Evolutionary conservation across 1,284 basidiomycete genomes (phyloP).

Genomic region (Violaceomyces palustris): DNA sequence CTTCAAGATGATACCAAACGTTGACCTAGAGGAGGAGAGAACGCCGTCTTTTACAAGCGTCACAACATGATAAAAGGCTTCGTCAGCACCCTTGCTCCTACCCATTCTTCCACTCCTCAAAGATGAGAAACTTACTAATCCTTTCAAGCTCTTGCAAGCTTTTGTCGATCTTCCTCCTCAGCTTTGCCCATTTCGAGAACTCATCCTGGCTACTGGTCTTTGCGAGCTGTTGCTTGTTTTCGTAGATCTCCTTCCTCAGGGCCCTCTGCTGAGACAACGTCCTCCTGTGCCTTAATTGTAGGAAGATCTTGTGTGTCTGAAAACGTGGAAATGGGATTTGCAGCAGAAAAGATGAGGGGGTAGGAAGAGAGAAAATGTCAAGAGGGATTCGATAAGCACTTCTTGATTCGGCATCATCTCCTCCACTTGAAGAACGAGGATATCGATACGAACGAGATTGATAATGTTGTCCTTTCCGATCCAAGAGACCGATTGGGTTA

Average conservation of each 20-base stretch:
- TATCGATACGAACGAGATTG: constrained; percentile 8
- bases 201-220: constrained; percentile 93
- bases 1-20: constrained; percentile 36
- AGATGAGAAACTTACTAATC: constrained; percentile 57
- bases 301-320: neutral
- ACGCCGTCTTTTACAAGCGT: constrained; percentile 18
- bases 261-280: constrained; percentile 15
- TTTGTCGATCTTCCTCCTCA: constrained; percentile 85
- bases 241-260: constrained; percentile 32
- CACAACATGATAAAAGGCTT: too few species aligned
- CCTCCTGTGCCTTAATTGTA: constrained; percentile 20
- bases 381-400: too few species aligned
- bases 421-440: neutral
- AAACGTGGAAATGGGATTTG: neutral
- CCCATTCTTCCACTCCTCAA: too few species aligned
- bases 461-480: constrained; percentile 29
- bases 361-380: too few species aligned
- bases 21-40: constrained; percentile 20
- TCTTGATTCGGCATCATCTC: too few species aligned
- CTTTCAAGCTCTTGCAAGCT: constrained; percentile 87
- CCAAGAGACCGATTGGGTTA: constrained; percentile 15
- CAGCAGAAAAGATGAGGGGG: neutral
- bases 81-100: too few species aligned
- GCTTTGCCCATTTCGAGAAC: constrained; percentile 97
- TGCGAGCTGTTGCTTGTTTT: constrained; percentile 77